Base-by-base conservation (phyloP, 495 filamentous ascomycete species). In the Lepraria neglecta region DNA sequence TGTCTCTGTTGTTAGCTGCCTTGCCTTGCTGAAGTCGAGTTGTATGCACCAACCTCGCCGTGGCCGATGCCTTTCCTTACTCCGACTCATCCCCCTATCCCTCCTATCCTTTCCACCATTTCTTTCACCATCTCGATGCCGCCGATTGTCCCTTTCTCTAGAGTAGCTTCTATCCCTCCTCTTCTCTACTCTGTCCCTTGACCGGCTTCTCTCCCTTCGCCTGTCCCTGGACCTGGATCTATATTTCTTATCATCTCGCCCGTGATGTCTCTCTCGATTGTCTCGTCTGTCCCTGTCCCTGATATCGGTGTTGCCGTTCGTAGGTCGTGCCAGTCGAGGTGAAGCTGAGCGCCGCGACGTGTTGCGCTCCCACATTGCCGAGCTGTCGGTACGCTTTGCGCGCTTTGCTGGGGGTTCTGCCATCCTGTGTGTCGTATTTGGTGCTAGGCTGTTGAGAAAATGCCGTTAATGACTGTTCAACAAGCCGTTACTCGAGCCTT, bases 381-480 rank as follows among this genome's bases (percentile, higher is more conserved):
- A 71, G 67, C 77, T 83, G 56, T 83, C 79, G 19, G 73, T 73
- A 19, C 78, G 75, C 56, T 79, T 78, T 38, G 79, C 71, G 44
- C 81, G 81, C 65, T 84, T 83, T 44, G 77, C 67, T 51, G 79
- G 77, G 28, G 78, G 81, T 56, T 83, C 81, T 15, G 77, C 69
- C 80, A 82, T 82, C 1, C 0, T 42, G 15, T 12, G 1, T 2
- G 6, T 38, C 35, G 2, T 2, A 10, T 7, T 38, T 2, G 7
- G 0, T 38, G 2, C 2, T 0, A 10, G 2, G 9, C 1, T 7
- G 6, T 3, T 6, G 35, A 6, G 35, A 38, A 6, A 2, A 12
- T 3, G 1, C 35, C 12, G 2, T 38, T 2, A 6, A 10, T 38
- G 4, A 10, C 2, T 2, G 35, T 38, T 12, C 7, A 12, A 38